Base-by-base conservation (phyloP, 1,139 yeast genomes). In the Taphrina flavorubra region DNA sequence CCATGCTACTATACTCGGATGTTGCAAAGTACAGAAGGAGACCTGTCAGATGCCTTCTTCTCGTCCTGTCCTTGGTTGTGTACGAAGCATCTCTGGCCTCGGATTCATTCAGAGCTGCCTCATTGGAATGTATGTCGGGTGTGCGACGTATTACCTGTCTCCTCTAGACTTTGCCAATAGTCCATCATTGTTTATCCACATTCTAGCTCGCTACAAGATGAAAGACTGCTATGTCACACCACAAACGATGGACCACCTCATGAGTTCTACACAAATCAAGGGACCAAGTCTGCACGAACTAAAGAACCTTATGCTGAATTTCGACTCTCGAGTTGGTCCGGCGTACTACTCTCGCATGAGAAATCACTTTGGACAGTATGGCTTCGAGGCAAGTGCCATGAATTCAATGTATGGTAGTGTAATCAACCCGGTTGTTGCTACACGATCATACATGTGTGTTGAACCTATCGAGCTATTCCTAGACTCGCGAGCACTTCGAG, bases 1-100 rank as follows among this genome's bases (percentile, higher is more conserved):
- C 49, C 96, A 90, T 76, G 81, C 82, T 53, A 84, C 86, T 58
- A 81, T 94, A 14, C 78, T 94, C 75, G 88, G 92, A 0, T 85
- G 90, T 77, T 92, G 97, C 77, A 91, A 92, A 74, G 89, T 90
- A 14, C 85, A 92, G 75, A 94, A 94, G 74, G 98, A 94, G 76
- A 92, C 98, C 0, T 90, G 97, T 74, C 94, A 90, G 73, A 82
- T 94, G 79, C 84, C 87, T 10, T 84, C 90, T 56, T 84, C 85
- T 44, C 85, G 87, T 56, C 87, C 97, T 0, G 82, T 94, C 11
- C 83, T 94, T 57, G 97, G 97, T 0, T 87, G 97, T 77, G 96
- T 90, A 8, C 85, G 96, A 64, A 95, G 92, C 74, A 85, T 92
- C 0, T 79, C 85, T 1, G 98, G 98, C 0, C 79, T 92, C 59